Conservation (phyloP, 495 filamentous ascomycete genomes). For the Penicillium lagena region DNA sequence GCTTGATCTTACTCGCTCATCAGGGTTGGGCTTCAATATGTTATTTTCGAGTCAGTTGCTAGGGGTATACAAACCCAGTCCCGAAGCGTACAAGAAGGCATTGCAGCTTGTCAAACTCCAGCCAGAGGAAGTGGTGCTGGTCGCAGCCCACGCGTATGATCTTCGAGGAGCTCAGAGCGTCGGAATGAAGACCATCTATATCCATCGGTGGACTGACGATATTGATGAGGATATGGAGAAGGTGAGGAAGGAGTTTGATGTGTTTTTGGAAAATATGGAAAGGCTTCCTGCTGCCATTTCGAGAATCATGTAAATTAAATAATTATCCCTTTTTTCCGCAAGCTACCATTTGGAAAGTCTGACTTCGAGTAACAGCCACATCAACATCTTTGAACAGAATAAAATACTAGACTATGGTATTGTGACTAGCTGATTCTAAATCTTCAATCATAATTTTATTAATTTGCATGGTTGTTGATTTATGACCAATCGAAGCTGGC, state of each 20-base stretch:
- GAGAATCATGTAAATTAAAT: not conserved
- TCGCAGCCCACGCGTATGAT: constrained; percentile 51
- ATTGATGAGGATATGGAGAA: constrained; percentile 40
- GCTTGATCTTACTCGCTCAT: constrained; percentile 42
- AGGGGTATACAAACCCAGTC: constrained; percentile 40
- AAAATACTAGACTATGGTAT: too few species aligned
- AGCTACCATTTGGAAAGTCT: too few species aligned
- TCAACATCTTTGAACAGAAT: too few species aligned
- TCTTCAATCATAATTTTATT: too few species aligned
- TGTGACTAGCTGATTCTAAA: too few species aligned
- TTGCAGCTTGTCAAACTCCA: constrained; percentile 33
- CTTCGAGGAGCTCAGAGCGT: constrained; percentile 34
- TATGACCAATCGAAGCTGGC: too few species aligned
- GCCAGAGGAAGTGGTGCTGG: constrained; percentile 43
- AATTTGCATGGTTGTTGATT: too few species aligned
- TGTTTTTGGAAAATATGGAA: constrained; percentile 39
- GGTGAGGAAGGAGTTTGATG: constrained; percentile 38
- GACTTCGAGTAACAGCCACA: too few species aligned
- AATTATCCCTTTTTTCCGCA: too few species aligned
- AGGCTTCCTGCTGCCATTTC: constrained; percentile 14
- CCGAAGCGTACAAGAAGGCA: constrained; percentile 37
- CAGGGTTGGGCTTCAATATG: constrained; percentile 43
- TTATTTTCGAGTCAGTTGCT: constrained; percentile 47
- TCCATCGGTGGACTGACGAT: constrained; percentile 50
- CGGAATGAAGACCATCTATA: constrained; percentile 46